Percentiles rank a stretch among this genome's conserved stretches.
Evolutionary conservation across 2,329 filamentous ascomycete species (phyloP).

Genomic region (Diaporthe australafricana): DNA sequence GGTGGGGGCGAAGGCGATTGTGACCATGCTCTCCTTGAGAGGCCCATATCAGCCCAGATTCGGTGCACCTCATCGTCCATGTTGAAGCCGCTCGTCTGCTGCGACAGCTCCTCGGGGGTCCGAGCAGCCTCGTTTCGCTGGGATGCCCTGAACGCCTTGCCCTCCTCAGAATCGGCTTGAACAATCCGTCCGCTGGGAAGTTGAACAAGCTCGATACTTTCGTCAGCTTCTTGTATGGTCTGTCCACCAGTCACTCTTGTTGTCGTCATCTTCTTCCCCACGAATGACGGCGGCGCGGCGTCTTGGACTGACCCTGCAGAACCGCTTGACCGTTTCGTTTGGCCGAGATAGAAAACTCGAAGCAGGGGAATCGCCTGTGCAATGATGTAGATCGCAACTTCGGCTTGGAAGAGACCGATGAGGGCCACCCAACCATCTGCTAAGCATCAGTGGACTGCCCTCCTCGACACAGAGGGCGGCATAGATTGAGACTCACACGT

Average conservation of each 20-base stretch:
- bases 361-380: constrained; percentile 34
- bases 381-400: constrained; percentile 32
- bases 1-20: constrained; percentile 24
- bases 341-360: constrained; percentile 16
- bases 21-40: constrained; percentile 31
- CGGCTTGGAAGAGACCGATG: constrained; percentile 26
- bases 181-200: constrained; percentile 30
- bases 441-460: background rate
- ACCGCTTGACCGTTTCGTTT: background rate
- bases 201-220: constrained; percentile 31
- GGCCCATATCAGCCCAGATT: constrained; percentile 32
- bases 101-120: background rate
- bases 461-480: background rate
- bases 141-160: background rate
- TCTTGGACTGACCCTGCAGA: background rate
- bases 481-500: constrained; percentile 24
- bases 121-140: background rate
- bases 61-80: constrained; percentile 28
- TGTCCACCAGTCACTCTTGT: background rate
- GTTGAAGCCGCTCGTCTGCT: background rate
- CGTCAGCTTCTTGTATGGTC: background rate
- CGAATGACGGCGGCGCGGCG: background rate
- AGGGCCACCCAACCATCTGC: constrained; percentile 30
- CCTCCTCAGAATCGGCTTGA: constrained; percentile 31
- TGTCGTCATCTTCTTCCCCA: constrained; percentile 4